Evolutionary conservation across 441 rosid genomes (phyloP).

Genomic region (Hura crepitans): DNA sequence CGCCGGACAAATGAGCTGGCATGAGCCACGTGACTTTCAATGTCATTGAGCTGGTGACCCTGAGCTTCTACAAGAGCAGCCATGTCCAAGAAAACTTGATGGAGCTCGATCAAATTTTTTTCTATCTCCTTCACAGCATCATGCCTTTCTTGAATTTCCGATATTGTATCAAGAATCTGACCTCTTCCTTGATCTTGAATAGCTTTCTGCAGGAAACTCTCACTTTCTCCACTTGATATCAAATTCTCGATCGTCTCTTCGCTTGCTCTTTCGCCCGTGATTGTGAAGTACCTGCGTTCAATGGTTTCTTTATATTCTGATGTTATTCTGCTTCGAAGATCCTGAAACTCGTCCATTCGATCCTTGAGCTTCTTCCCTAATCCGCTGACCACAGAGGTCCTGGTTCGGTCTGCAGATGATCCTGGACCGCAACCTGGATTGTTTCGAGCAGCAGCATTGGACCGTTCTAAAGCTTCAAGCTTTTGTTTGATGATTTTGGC

Average conservation of each 20-base stretch:
- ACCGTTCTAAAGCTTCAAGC: constrained; percentile 76
- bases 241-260: constrained; percentile 64
- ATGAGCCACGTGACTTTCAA: constrained; percentile 71
- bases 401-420: constrained; percentile 75
- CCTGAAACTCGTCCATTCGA: constrained; percentile 63
- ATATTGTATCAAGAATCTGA: constrained; percentile 60
- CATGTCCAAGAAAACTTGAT: constrained; percentile 87
- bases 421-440: constrained; percentile 80
- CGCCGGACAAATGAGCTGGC: constrained; percentile 57
- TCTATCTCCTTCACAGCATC: constrained; percentile 78
- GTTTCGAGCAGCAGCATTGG: constrained; percentile 60
- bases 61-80: constrained; percentile 74
- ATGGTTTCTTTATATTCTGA: constrained; percentile 79
- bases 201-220: constrained; percentile 81
- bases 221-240: constrained; percentile 97
- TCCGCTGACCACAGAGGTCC: constrained; percentile 73
- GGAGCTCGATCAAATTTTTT: constrained; percentile 74
- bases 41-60: constrained; percentile 75
- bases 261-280: constrained; percentile 83
- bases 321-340: constrained; percentile 59
- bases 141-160: constrained; percentile 82
- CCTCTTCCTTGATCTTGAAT: constrained; percentile 92
- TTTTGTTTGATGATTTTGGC: constrained; percentile 70
- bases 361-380: constrained; percentile 80
- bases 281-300: constrained; percentile 69